A percentile compares a stretch with the other conserved stretches of the same genome.
Evolutionary conservation across 495 filamentous ascomycete genomes (phyloP).

Genomic region (Geopyxis carbonaria): DNA sequence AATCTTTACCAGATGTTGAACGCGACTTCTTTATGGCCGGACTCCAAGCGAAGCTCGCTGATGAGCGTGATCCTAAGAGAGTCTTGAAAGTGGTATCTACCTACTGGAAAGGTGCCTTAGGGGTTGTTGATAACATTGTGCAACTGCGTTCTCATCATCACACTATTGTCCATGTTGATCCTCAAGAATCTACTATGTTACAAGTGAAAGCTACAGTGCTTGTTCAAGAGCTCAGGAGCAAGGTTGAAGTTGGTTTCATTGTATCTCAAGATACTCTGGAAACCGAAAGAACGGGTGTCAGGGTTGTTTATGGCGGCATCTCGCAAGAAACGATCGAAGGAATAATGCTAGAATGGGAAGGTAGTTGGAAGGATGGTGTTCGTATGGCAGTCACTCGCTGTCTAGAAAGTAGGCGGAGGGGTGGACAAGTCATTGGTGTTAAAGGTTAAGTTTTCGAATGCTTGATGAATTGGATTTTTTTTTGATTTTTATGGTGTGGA

Average conservation of each 20-base stretch:
- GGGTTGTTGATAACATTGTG: slow-evolving; percentile 37
- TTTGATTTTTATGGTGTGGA: too few relatives aligned
- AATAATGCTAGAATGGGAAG: background rate
- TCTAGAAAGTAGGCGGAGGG: slow-evolving; percentile 1
- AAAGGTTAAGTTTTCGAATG: slow-evolving; percentile 1
- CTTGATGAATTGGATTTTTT: too few relatives aligned
- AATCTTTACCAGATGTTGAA: slow-evolving; percentile 29
- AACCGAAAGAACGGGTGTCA: slow-evolving; percentile 28
- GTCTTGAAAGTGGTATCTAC: slow-evolving; percentile 38
- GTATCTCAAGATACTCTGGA: slow-evolving; percentile 28
- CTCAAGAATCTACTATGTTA: slow-evolving; percentile 29
- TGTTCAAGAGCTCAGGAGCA: slow-evolving; percentile 39
- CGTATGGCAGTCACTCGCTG: slow-evolving; percentile 1
- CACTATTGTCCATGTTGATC: slow-evolving; percentile 30
- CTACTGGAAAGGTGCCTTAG: slow-evolving; percentile 42
- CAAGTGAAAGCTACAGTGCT: slow-evolving; percentile 37
- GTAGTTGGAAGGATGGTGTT: slow-evolving; percentile 5
- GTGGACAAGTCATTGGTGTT: slow-evolving; percentile 1
- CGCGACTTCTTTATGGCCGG: slow-evolving; percentile 51
- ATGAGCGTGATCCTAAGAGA: slow-evolving; percentile 28
- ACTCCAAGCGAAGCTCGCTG: slow-evolving; percentile 31
- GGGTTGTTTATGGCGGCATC: slow-evolving; percentile 48
- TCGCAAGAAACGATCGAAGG: background rate
- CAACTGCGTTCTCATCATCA: slow-evolving; percentile 11
- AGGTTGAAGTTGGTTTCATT: slow-evolving; percentile 41